phyloP scores from a whole-genome alignment of 2,329 filamentous ascomycete genomes.

The Neofusicoccum sp. region DNA sequence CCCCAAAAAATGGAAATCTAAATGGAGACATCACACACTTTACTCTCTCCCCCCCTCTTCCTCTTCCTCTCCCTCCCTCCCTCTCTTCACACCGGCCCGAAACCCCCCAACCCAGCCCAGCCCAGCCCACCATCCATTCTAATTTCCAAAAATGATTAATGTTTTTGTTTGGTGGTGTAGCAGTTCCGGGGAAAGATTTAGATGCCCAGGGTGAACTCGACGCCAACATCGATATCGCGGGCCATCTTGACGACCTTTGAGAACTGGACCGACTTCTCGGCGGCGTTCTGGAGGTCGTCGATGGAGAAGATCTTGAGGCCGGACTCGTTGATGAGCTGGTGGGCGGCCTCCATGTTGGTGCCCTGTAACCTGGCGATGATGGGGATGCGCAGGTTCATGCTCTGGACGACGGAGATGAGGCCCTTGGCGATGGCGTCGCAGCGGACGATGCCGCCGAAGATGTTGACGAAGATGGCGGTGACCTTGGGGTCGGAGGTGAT shows the following conservation, averaged over 20 bases:
- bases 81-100: too few species aligned
- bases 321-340: constrained; percentile 91
- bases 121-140: too few species aligned
- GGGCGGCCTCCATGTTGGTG: constrained; percentile 95
- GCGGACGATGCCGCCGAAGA: constrained; percentile 97
- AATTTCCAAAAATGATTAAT: too few species aligned
- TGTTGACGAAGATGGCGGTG: constrained; percentile 99
- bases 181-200: constrained; percentile 49
- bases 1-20: too few species aligned
- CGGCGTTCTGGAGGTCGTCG: constrained; percentile 93
- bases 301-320: constrained; percentile 99
- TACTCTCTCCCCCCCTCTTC: too few species aligned
- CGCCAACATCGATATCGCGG: constrained; percentile 94
- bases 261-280: constrained; percentile 98
- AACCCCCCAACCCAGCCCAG: too few species aligned
- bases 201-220: constrained; percentile 69
- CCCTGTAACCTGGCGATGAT: constrained; percentile 97
- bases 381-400: constrained; percentile 93
- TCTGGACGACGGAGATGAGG: constrained; percentile 90
- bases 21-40: too few species aligned
- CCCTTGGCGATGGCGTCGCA: constrained; percentile 97
- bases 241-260: constrained; percentile 99
- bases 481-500: constrained; percentile 99
- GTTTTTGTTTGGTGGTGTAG: too few species aligned
- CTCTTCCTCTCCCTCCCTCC: too few species aligned